Evolutionary conservation across 192 early-diverging fungal species (phyloP), one percentile per base, ranked within the genome.

Genomic region (Linnemannia exigua): DNA sequence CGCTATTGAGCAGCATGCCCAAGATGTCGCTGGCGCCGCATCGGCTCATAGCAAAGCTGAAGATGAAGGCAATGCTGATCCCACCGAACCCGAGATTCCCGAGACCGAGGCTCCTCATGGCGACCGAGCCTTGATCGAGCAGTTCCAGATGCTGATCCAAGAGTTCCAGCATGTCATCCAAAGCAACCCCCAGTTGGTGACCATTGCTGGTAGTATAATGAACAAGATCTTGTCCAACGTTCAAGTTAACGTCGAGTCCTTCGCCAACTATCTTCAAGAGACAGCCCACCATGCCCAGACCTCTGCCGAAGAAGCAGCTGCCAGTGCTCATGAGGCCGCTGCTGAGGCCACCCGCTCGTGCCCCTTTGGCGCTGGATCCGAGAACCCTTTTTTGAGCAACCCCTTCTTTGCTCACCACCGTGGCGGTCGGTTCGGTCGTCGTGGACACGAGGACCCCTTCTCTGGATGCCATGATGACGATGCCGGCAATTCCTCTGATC

Each of bases 131-230:
- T 68, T 86, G 58, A 76, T 86, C 47, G 84, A 86, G 41, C 77
- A 86, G 50, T 86, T 86, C 75, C 78, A 80, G 28, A 70, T 76
- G 74, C 33, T 86, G 52, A 76, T 86, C 31, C 70, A 74, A 31
- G 84, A 86, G 36, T 86, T 86, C 70, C 84, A 86, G 70, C 74
- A 80, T 36, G 79, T 86, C 20, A 86, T 86, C 69, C 77, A 79
- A n/a, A 80, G 80, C 75, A 86, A 86, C 36, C 84, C 84, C 1
- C 84, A 86, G 66, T 19, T 86, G 50, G 84, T 86, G 7, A 38
- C 52, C 16, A 46, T 86, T 17, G 58, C 78, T 22, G 84, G 84
- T 3, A 76, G 70, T 35, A 77, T 86, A 66, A 80, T 86, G 84
- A 76, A 80, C 70, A 70, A 86, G 66, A 85, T 85, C 19, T 5